Base-by-base conservation (phyloP, 2,329 filamentous ascomycete species). In the Purpureocillium lavendulum region DNA sequence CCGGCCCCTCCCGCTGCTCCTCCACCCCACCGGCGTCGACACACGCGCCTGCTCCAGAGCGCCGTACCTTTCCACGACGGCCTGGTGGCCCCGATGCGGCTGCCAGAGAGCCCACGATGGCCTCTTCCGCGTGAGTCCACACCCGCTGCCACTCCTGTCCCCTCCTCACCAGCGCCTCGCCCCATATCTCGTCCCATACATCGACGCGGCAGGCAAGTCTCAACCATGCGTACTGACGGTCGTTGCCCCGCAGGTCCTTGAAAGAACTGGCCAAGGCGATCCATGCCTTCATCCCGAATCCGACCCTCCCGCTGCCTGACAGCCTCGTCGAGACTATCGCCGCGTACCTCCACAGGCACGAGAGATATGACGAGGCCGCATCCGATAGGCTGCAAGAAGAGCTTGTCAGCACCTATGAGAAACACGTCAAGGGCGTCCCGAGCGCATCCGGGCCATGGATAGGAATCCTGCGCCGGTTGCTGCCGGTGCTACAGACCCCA, bases 361-460 rank as follows among this genome's bases (percentile, higher is more conserved):
- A 75, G 40, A 73, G 75, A 49, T 73, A 77, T 46, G 84, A 89
- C 51, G 82, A 87, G 38, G 63, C 70, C 40, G 71, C 78, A 31
- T 72, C 78, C n/a, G 82, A 86, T 48, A 77, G 80, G 41, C 69
- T 88, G 37, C 79, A 87, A 45, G 83, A 87, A 31, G 84, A 88
- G 50, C 70, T 92, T 7, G 64, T 82, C 31, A 61, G 69, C 17
- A 70, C 86, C 39, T 87, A 82, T 62, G 70, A 80, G 42, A 79
- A 74, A 52, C 68, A 77, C 47, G 75, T 89, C 43, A 67, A 69
- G 17, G 70, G 71, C 28, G 67, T 69, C 17, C 64, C 74, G 3
- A 58, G 70, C 37, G 75, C 77, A 48, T 73, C 76, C 54, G 77
- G 75, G 8, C 64, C 77, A n/a, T 92, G 89, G 60, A 68, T 89